Evolutionary conservation across 805 yeast genomes (phyloP).

Genomic region (Starmera amethionina): DNA sequence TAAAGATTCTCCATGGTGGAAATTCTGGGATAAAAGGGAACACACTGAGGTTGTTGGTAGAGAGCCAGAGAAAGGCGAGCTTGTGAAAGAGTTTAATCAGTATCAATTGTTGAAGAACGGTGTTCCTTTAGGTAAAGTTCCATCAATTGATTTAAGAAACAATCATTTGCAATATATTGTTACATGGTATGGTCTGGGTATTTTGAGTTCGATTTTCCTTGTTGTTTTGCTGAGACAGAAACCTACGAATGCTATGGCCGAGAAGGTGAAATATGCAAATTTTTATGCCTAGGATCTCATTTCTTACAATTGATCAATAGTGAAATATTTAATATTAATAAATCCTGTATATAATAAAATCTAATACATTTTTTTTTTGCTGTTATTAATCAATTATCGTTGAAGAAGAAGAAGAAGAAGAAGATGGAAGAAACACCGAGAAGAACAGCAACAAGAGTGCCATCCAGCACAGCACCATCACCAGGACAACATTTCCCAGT

Average conservation of each 20-base stretch:
- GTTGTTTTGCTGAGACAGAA: constrained; percentile 37
- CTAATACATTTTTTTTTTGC: neutral
- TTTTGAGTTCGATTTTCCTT: constrained; percentile 64
- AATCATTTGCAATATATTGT: constrained; percentile 87
- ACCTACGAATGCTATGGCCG: constrained; percentile 29
- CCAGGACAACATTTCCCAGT: constrained; percentile 37
- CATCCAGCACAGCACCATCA: constrained; percentile 26
- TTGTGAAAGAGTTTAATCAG: constrained; percentile 33
- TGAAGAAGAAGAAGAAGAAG: too few relatives aligned
- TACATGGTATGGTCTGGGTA: constrained; percentile 89
- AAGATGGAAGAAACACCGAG: neutral
- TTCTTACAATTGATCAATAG: too few relatives aligned
- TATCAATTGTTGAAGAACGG: constrained; percentile 68
- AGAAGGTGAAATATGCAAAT: constrained; percentile 40
- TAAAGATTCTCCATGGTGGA: constrained; percentile 20
- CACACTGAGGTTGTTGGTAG: constrained; percentile 5
- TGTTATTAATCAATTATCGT: neutral
- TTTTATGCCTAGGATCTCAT: constrained; percentile 6
- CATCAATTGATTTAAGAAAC: constrained; percentile 76
- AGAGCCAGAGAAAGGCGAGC: constrained; percentile 1
- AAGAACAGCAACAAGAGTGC: constrained; percentile 2
- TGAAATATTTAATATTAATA: too few relatives aligned
- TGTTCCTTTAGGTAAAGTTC: constrained; percentile 78
- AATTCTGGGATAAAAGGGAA: constrained; percentile 12
- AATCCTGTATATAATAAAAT: too few relatives aligned